These are phyloP conservation scores for Dactylellina drechsleri DNA, from an alignment of 2,329 filamentous ascomycete genomes.

Conservation along the genomic window DNA sequence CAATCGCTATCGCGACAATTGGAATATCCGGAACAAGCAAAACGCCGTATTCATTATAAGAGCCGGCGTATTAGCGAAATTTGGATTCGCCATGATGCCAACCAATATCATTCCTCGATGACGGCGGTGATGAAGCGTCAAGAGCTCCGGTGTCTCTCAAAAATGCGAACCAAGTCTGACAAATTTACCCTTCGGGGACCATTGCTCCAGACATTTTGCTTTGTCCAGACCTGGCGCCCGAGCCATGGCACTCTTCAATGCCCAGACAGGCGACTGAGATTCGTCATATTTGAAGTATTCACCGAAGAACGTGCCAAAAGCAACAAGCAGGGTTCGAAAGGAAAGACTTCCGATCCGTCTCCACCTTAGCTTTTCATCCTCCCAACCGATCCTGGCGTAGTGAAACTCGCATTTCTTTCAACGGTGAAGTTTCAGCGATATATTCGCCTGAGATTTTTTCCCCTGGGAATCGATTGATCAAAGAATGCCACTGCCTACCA, in stretches of 20 bases:
- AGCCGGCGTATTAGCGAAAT: conserved; percentile 38
- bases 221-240: conserved; percentile 9
- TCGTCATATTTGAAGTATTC: not conserved
- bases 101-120: conserved; percentile 11
- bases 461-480: no score
- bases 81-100: conserved; percentile 30
- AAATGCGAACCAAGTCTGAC: conserved; percentile 25
- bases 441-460: no score
- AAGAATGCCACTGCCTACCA: no score
- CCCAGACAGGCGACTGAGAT: conserved; percentile 32
- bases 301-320: no score
- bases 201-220: conserved; percentile 35
- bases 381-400: no score
- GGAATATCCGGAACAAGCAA: conserved; percentile 49
- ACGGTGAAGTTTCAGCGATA: no score
- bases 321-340: no score
- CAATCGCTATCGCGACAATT: conserved; percentile 1
- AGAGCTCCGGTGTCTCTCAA: conserved; percentile 35
- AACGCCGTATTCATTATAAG: conserved; percentile 13
- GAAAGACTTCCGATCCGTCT: no score
- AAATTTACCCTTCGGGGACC: conserved; percentile 54
- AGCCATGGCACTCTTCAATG: conserved; percentile 34
- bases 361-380: no score
- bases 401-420: no score
- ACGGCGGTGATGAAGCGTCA: conserved; percentile 34